Conservation (phyloP, 441 rosid genomes). For the Francoa sonchifolia region DNA sequence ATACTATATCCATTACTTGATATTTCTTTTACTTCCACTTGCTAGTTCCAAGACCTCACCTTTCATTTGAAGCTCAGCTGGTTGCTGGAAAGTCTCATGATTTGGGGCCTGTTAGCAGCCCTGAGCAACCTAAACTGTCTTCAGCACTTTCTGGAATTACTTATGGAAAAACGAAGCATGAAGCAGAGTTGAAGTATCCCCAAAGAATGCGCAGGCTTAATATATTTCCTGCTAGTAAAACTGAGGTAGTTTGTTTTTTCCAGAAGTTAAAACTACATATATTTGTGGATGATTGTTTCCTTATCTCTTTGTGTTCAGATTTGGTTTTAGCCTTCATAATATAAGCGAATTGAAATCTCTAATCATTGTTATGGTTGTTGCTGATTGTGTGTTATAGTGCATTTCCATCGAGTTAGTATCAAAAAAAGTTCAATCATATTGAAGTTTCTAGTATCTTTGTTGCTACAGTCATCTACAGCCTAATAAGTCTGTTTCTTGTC, state of each 20-base stretch:
- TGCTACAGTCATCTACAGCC: too few relatives aligned
- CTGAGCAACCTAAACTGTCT: constrained; percentile 63
- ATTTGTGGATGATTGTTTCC: neutral
- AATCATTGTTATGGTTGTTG: too few relatives aligned
- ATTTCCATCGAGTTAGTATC: too few relatives aligned
- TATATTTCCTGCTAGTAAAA: constrained; percentile 72
- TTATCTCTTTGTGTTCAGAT: neutral
- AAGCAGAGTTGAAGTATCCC: constrained; percentile 76
- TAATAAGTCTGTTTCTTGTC: too few relatives aligned
- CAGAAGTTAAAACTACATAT: constrained; percentile 7
- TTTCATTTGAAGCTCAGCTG: constrained; percentile 95
- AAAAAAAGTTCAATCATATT: too few relatives aligned
- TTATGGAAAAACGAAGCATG: constrained; percentile 74
- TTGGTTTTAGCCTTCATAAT: too few relatives aligned
- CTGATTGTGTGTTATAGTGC: too few relatives aligned
- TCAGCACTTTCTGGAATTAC: constrained; percentile 32
- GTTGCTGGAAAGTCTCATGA: constrained; percentile 96
- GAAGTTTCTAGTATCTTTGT: too few relatives aligned
- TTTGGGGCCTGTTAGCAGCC: constrained; percentile 59
- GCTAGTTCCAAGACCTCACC: constrained; percentile 95
- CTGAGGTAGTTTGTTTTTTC: constrained; percentile 73
- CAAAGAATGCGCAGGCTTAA: constrained; percentile 85
- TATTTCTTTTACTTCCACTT: constrained; percentile 14
- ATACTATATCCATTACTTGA: constrained; percentile 11
- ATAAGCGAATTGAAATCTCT: too few relatives aligned